Percentiles rank a stretch among this genome's conserved stretches.
phyloP scores from a whole-genome alignment of 306 rosid species.

The Sicyos edulis region DNA sequence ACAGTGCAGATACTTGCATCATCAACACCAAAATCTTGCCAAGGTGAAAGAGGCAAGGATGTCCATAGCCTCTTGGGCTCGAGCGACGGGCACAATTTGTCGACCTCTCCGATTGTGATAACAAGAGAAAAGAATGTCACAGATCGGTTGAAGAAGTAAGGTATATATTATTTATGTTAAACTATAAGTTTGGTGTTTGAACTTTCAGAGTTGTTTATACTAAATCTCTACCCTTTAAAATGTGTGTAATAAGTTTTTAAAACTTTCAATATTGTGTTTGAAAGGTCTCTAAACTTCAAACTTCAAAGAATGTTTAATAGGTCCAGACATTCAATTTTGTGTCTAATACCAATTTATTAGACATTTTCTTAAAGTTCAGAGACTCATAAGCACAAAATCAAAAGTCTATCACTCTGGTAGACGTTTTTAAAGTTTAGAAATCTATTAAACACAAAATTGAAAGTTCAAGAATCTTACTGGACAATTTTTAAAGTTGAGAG shows the following conservation, averaged over 20 bases:
- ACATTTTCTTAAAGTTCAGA: background rate
- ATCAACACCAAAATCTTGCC: slow-evolving; percentile 27
- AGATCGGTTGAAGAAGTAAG: slow-evolving; percentile 33
- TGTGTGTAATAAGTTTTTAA: background rate
- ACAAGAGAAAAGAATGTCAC: slow-evolving; percentile 33
- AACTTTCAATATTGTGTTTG: too few relatives aligned
- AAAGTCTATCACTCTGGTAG: too few relatives aligned
- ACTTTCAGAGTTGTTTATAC: background rate
- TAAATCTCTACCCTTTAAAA: background rate
- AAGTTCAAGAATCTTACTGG: too few relatives aligned
- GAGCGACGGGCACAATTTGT: slow-evolving; percentile 26
- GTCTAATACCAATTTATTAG: background rate
- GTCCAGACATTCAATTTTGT: background rate
- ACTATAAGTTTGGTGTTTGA: background rate
- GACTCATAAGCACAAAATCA: background rate
- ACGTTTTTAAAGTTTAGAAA: too few relatives aligned
- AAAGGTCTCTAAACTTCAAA: background rate
- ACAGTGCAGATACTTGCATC: slow-evolving; percentile 53
- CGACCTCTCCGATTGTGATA: slow-evolving; percentile 38
- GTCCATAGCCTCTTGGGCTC: slow-evolving; percentile 23
- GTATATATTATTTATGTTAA: background rate
- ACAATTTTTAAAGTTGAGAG: background rate
- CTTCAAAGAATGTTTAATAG: background rate
- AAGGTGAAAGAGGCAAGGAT: slow-evolving; percentile 30
- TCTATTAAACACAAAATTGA: too few relatives aligned